phyloP scores from a whole-genome alignment of 2,329 filamentous ascomycete species.

The Tolypocladium sp. region DNA sequence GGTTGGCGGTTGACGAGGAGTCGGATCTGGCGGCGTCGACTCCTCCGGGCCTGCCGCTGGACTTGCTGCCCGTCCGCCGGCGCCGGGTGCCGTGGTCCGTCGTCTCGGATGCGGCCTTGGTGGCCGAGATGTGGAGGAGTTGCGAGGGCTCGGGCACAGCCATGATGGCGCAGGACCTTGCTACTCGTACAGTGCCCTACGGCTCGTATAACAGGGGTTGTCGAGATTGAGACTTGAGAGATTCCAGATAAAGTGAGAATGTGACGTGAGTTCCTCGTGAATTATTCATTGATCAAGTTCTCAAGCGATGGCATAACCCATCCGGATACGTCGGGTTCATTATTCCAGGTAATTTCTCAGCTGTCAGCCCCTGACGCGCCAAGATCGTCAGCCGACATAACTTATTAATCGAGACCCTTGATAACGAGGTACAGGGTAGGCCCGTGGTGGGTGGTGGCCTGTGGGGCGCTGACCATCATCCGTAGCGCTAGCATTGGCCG shows the following conservation, averaged over 20 bases:
- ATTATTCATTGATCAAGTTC: not conserved
- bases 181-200: not conserved
- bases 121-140: slow-evolving; percentile 39
- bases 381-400: not conserved
- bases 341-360: not conserved
- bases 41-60: slow-evolving; percentile 41
- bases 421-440: not conserved
- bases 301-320: not conserved
- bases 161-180: slow-evolving; percentile 22
- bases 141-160: slow-evolving; percentile 42
- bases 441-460: not conserved
- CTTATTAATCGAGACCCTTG: not conserved
- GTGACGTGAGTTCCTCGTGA: not conserved
- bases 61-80: slow-evolving; percentile 46
- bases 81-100: slow-evolving; percentile 29
- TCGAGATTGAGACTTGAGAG: not conserved
- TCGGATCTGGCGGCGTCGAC: slow-evolving; percentile 37
- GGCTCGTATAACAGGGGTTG: not conserved
- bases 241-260: not conserved
- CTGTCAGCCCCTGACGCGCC: not conserved
- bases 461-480: slow-evolving; percentile 1
- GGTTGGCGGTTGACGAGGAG: slow-evolving; percentile 44
- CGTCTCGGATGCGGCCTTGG: slow-evolving; percentile 32
- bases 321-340: not conserved
- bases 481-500: not conserved